Evolutionary conservation across 2,329 filamentous ascomycete species (phyloP).

Genomic region (Epichloe sylvatica): DNA sequence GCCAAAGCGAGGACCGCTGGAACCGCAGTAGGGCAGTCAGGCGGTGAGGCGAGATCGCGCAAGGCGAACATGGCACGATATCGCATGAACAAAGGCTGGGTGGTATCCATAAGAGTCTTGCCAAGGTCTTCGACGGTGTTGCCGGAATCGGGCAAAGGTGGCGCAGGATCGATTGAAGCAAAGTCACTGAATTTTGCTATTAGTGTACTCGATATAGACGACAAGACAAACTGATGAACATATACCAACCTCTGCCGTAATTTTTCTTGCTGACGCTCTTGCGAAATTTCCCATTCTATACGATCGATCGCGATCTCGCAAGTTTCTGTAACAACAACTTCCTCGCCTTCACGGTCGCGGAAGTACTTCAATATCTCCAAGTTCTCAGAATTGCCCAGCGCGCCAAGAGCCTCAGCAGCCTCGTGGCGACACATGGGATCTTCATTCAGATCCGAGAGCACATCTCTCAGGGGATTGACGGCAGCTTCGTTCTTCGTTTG

Average conservation of each 20-base stretch:
- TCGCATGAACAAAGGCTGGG: conserved; percentile 70
- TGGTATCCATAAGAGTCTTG: conserved; percentile 63
- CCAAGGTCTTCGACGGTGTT: conserved; percentile 62
- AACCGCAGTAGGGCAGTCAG: conserved; percentile 75
- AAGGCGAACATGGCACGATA: conserved; percentile 98
- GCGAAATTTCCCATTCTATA: conserved; percentile 82
- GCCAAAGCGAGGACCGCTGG: conserved; percentile 80
- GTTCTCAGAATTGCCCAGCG: conserved; percentile 62
- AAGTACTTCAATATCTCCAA: conserved; percentile 59
- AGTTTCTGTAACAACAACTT: conserved; percentile 76
- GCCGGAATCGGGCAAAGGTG: conserved; percentile 61
- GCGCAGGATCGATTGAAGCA: conserved; percentile 86
- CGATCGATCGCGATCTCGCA: conserved; percentile 93
- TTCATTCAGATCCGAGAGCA: conserved; percentile 66
- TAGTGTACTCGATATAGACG: not conserved
- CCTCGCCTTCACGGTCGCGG: conserved; percentile 62
- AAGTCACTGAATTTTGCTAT: conserved; percentile 54
- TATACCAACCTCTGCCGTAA: conserved; percentile 59
- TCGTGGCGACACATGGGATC: conserved; percentile 95
- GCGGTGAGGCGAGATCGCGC: conserved; percentile 85
- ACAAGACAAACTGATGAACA: not conserved
- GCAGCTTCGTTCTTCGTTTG: conserved; percentile 71
- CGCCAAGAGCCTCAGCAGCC: conserved; percentile 86
- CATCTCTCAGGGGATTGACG: conserved; percentile 55
- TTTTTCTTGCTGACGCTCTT: conserved; percentile 57